Evolutionary conservation across 352 stramenopile genomes (phyloP).

Genomic region (Pythium volutum): DNA sequence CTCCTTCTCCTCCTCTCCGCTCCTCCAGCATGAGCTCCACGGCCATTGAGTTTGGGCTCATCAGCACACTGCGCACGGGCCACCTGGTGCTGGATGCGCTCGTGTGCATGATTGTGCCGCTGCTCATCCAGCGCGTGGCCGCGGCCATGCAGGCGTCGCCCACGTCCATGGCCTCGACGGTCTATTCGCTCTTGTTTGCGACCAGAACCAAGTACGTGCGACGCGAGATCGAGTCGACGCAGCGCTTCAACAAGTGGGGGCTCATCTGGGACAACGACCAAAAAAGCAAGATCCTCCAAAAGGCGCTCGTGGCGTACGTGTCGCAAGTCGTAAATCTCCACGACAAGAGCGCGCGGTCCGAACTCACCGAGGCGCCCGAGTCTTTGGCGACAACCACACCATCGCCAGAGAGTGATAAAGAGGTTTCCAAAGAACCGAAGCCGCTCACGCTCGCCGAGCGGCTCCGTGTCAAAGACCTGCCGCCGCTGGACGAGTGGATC

Average conservation of each 20-base stretch:
- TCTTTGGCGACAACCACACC: too few species aligned
- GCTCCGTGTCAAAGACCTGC: constrained; percentile 36
- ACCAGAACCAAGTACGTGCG: constrained; percentile 15
- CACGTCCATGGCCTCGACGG: constrained; percentile 13
- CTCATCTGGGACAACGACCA: constrained; percentile 31
- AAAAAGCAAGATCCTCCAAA: constrained; percentile 36
- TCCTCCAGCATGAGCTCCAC: constrained; percentile 29
- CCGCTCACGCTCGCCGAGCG: constrained; percentile 28
- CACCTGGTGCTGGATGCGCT: constrained; percentile 52
- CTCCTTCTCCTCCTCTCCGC: too few species aligned
- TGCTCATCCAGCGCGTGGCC: constrained; percentile 56
- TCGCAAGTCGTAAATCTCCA: constrained; percentile 25
- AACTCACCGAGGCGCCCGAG: constrained; percentile 31
- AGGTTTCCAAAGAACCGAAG: constrained; percentile 10
- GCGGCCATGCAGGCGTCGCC: constrained; percentile 17
- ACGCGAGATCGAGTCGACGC: constrained; percentile 27
- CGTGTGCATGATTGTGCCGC: constrained; percentile 54
- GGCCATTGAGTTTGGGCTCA: constrained; percentile 44
- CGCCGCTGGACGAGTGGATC: constrained; percentile 24
- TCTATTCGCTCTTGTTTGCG: constrained; percentile 5
- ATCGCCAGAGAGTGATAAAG: too few species aligned
- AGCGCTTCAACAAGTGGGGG: constrained; percentile 29
- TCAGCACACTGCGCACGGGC: constrained; percentile 48
- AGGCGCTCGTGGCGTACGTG: constrained; percentile 33
- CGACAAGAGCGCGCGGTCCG: constrained; percentile 31